Evolutionary conservation across 2,329 filamentous ascomycete genomes (phyloP), one percentile per base, ranked within the genome.

Genomic region (Westerdykella ornata): DNA sequence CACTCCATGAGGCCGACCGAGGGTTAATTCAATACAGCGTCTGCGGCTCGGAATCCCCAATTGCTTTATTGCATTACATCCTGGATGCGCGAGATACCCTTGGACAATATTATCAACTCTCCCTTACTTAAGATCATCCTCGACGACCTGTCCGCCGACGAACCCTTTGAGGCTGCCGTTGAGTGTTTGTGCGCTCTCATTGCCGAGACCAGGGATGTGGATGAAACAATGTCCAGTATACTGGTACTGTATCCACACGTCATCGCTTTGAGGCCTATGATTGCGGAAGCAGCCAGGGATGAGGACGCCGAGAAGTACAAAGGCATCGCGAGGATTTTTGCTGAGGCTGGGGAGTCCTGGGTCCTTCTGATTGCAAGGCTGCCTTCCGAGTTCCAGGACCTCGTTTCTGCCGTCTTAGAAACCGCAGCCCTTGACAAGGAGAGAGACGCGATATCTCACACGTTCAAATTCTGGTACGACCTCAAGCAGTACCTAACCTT

Each of bases 381-480:
- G 56, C 88, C 92, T 0, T 66, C 71, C 12, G 80, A 89, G 38
- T 97, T 97, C 71, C 78, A 85, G 30, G 80, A 80, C 9, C 74
- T 98, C 4, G 90, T 98, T 9, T 88, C 96, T 57, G 81, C 85
- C 5, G 81, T 98, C 13, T 75, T 97, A n/a, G 89, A 97, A 68
- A 95, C 88, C 59, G 89, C 87, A 46, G 80, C 84, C 9, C 78
- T 85, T 52, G 92, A 98, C 65, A 82, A 81, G 62, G 90, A 96
- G 40, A 81, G 85, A 47, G 92, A 98, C 52, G 88, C 89, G 4
- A 88, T 98, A 48, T 86, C 88, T 40, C 81, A 92, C 57, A 98
- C 94, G 0, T 98, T 98, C 68, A 81, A 81, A 52, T 97, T 98
- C 70, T 98, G 92, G 92, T 97, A 94, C 63, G 92, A 98, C 62